Percentiles rank a stretch among this genome's conserved stretches.
Conservation (phyloP, 1,284 basidiomycete genomes). For the Sanghuangporus baumii region DNA sequence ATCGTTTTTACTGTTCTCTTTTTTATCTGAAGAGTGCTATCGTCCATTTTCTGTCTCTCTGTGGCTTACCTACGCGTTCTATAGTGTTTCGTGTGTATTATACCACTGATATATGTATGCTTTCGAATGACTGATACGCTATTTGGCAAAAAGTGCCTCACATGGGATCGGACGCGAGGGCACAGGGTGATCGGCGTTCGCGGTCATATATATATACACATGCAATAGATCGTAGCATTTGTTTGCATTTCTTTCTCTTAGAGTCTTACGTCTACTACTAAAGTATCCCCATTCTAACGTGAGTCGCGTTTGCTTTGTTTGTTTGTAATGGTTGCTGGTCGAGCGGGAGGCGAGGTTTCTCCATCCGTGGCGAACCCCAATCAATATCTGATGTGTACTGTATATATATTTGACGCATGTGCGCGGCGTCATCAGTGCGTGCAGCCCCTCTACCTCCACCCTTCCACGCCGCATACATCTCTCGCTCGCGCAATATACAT, state of each 20-base stretch:
- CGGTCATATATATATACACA: too few relatives aligned
- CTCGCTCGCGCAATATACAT: neutral
- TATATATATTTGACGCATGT: neutral
- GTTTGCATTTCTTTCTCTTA: neutral
- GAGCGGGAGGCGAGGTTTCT: neutral
- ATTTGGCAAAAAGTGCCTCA: neutral
- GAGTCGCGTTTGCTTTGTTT: too few relatives aligned
- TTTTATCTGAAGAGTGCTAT: neutral
- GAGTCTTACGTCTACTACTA: neutral
- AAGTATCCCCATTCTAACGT: too few relatives aligned
- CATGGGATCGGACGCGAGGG: neutral
- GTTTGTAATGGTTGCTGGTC: neutral
- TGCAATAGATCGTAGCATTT: too few relatives aligned
- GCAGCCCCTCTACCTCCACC: constrained; percentile 13
- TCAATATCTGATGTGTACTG: neutral
- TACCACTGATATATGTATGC: neutral
- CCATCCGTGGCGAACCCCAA: neutral
- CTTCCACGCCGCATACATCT: neutral
- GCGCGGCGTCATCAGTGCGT: neutral
- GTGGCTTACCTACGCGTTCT: neutral
- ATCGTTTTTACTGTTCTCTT: neutral
- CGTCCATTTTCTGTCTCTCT: neutral
- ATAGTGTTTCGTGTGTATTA: constrained; percentile 7
- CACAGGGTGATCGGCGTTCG: constrained; percentile 1
- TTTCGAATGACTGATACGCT: neutral